These are phyloP conservation scores for Phytomonas francai DNA, from an alignment of 208 protist species.

Conservation along the genomic window DNA sequence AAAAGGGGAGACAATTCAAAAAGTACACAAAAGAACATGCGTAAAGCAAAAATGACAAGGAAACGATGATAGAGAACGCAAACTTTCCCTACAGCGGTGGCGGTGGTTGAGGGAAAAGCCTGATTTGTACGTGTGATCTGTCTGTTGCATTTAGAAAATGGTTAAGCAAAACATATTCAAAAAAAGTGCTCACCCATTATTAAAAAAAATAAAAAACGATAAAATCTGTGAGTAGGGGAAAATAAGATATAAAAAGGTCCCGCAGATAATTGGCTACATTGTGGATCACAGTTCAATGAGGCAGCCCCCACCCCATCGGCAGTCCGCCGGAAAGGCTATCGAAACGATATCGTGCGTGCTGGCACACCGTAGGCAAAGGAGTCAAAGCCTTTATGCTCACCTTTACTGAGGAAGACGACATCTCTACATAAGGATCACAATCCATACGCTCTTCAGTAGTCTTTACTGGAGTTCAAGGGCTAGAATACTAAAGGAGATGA, in stretches of 20 bases:
- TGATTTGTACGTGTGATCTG: neutral
- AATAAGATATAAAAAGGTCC: neutral
- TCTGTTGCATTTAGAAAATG: neutral
- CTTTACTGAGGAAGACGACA: neutral
- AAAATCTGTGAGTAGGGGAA: neutral
- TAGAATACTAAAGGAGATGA: neutral
- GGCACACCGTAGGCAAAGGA: neutral
- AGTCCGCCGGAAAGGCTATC: neutral
- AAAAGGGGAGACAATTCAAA: neutral
- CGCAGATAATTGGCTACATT: neutral
- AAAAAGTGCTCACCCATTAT: neutral
- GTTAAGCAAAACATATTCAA: neutral
- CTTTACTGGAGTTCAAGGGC: neutral
- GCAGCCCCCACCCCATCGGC: neutral
- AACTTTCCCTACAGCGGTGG: neutral
- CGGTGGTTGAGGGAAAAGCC: neutral
- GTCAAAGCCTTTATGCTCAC: neutral
- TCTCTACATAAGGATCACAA: neutral
- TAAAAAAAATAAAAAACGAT: neutral
- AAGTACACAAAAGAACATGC: neutral
- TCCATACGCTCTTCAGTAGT: neutral
- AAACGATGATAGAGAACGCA: neutral
- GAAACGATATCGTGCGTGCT: neutral
- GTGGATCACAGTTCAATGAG: neutral
- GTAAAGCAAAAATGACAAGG: neutral